Evolutionary conservation across 768 basidiomycete genomes (phyloP), one percentile per base, ranked within the genome.

Genomic region (Aureoboletus auriporus): DNA sequence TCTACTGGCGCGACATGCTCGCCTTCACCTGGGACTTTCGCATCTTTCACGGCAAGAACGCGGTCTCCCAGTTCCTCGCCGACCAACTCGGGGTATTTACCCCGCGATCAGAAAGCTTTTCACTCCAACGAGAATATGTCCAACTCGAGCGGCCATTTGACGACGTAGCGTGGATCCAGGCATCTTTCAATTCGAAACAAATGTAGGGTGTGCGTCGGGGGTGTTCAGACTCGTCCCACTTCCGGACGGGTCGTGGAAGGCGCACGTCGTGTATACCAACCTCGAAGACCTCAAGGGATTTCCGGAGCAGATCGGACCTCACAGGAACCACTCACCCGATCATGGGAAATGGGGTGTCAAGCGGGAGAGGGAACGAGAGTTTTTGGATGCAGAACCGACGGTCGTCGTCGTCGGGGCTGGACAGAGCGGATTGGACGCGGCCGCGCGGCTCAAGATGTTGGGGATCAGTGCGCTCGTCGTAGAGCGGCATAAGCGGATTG

Each of bases 21-120:
- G 72, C 78, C 0, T 69, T 84, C 46, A 83, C 83, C 14, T 84
- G 80, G 80, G 73, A 80, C 49, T 76, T 83, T 41, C 76, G 81
- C 34, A 78, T 80, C 8, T 77, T 84, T 56, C 70, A 75, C 53
- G 72, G 77, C 11, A 63, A 55, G 33, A 20, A 57, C 2, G 59
- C 63, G 6, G 75, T 84, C 35, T 58, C 47, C 4, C 57, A 60
- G 26, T 75, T 83, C 59, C 72, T 82, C 33, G n/a, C 52, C 6
- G 76, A 76, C 41, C 74, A 79, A 26, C 68, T 84, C 7, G 16
- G 39, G 1, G 20, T 47, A 8, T 53, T 64, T 16, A 38, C 54
- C 7, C 58, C 63, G 29, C 45, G 60, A 30, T 38, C 53, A 1
- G 31, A 44, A 2, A 54, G 52, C 1, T 58, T 71, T 33, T 49